Conservation (phyloP, 225 moss, liverwort and hornwort genomes). For the Anthoceros angustus region DNA sequence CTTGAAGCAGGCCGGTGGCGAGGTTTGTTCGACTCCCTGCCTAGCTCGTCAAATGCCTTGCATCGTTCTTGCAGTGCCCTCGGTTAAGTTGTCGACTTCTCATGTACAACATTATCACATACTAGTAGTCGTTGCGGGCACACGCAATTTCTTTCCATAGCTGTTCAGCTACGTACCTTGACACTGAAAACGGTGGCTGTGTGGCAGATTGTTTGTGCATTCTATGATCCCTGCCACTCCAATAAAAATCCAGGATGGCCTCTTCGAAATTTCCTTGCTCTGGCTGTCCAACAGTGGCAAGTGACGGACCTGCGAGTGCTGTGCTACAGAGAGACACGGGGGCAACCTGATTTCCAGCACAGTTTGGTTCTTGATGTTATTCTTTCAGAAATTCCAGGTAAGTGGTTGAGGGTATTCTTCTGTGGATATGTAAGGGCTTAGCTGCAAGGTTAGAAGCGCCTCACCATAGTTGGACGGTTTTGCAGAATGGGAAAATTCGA, state of each 20-base stretch:
- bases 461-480: background rate
- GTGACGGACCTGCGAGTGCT: conserved; percentile 60
- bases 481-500: conserved; percentile 55
- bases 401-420: background rate
- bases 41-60: background rate
- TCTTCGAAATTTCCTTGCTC: conserved; percentile 79
- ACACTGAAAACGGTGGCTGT: background rate
- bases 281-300: conserved; percentile 65
- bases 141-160: too few species aligned
- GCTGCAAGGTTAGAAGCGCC: too few species aligned
- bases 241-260: conserved; percentile 86
- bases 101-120: background rate
- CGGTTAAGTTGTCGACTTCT: background rate
- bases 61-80: background rate
- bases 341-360: conserved; percentile 60
- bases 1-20: conserved; percentile 59
- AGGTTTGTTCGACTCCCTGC: conserved; percentile 24
- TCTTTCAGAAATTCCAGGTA: conserved; percentile 56
- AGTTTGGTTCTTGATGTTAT: conserved; percentile 57
- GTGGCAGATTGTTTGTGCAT: conserved; percentile 55
- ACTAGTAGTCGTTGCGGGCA: background rate
- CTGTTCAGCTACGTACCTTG: too few species aligned
- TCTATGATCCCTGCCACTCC: conserved; percentile 89
- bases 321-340: conserved; percentile 78
- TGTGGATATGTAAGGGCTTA: too few species aligned